Conservation (phyloP, 1,284 basidiomycete genomes). For the Trametes versicolor region DNA sequence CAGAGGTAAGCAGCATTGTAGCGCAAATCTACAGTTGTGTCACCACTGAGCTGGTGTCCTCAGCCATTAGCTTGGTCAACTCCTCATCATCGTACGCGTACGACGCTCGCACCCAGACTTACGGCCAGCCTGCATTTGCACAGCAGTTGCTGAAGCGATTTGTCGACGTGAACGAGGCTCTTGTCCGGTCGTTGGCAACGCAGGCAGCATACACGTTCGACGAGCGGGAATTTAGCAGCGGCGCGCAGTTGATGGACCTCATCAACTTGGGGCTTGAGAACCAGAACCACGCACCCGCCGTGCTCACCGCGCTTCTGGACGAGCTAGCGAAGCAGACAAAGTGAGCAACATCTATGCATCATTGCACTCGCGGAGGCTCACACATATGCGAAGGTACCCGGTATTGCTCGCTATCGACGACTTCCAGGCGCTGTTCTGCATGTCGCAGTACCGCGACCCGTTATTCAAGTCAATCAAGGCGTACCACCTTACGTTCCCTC, state of each 20-base stretch:
- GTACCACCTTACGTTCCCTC: slow-evolving; percentile 86
- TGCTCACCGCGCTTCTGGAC: slow-evolving; percentile 73
- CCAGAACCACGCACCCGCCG: slow-evolving; percentile 62
- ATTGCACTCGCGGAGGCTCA: slow-evolving; percentile 7
- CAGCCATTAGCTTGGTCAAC: slow-evolving; percentile 80
- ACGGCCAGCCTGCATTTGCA: slow-evolving; percentile 78
- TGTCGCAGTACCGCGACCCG: slow-evolving; percentile 78
- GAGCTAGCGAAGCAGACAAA: slow-evolving; percentile 74
- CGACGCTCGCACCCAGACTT: slow-evolving; percentile 79
- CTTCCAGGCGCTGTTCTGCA: slow-evolving; percentile 83
- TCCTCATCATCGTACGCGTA: slow-evolving; percentile 83
- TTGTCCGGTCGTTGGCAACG: slow-evolving; percentile 54
- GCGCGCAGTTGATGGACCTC: slow-evolving; percentile 66
- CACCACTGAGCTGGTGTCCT: no score
- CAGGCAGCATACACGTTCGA: slow-evolving; percentile 55
- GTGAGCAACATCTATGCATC: slow-evolving; percentile 49
- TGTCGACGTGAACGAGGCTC: slow-evolving; percentile 59
- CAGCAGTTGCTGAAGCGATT: slow-evolving; percentile 69
- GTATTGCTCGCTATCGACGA: slow-evolving; percentile 91
- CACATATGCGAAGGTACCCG: slow-evolving; percentile 56
- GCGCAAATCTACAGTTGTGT: no score
- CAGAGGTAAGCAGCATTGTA: slow-evolving; percentile 68
- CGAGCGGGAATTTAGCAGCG: slow-evolving; percentile 56
- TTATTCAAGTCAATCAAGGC: slow-evolving; percentile 78
- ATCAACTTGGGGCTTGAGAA: slow-evolving; percentile 68